Percentiles rank a stretch among this genome's conserved stretches.
Evolutionary conservation across 2,329 filamentous ascomycete species (phyloP).

Genomic region (Penicillium paneum): DNA sequence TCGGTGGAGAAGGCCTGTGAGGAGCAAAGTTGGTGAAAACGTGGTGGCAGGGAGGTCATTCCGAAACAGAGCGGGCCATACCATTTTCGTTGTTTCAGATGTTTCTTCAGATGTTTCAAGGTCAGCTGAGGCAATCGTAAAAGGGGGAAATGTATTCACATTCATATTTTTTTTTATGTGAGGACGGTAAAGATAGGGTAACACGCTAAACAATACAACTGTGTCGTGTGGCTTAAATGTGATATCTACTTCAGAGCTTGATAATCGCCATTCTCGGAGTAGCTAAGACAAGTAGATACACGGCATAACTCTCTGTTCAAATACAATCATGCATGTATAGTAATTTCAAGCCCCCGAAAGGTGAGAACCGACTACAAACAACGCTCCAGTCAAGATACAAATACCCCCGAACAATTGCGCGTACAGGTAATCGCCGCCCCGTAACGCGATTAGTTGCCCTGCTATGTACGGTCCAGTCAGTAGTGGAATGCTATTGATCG

Average conservation of each 20-base stretch:
- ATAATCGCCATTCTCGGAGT: not conserved
- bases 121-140: not conserved
- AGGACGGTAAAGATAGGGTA: not conserved
- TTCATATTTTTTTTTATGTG: not conserved
- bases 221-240: not conserved
- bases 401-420: constrained; percentile 47
- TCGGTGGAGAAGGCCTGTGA: not conserved
- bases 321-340: not conserved
- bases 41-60: not conserved
- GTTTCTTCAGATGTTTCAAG: not conserved
- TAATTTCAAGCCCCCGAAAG: constrained; percentile 1
- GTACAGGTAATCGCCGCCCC: constrained; percentile 42
- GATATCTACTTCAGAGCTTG: not conserved
- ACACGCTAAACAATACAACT: not conserved
- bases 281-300: not conserved
- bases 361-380: constrained; percentile 9
- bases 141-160: not conserved
- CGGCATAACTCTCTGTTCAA: not conserved
- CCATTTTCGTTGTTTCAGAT: not conserved
- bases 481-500: constrained; percentile 44
- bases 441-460: constrained; percentile 44
- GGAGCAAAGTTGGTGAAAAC: not conserved
- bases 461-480: constrained; percentile 49
- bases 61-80: not conserved
- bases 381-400: constrained; percentile 9